Percentiles rank a stretch among this genome's conserved stretches.
Evolutionary conservation across 2,329 filamentous ascomycete genomes (phyloP).

Genomic region (Penicillium sp.): DNA sequence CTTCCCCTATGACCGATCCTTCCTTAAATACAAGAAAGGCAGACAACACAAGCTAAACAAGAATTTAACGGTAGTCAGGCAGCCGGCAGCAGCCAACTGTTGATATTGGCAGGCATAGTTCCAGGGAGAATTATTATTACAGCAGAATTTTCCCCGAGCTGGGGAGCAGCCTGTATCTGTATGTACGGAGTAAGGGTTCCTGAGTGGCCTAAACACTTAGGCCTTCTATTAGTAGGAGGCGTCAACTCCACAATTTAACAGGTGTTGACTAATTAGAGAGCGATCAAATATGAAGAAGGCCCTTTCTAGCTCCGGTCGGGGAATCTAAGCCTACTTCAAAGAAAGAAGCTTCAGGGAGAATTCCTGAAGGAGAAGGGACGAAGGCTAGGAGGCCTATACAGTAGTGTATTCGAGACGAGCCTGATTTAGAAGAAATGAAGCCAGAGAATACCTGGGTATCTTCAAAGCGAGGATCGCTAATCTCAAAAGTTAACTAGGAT

Average conservation of each 20-base stretch:
- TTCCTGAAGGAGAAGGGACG: not conserved
- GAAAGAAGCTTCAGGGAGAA: not conserved
- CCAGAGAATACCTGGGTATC: not conserved
- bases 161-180: not conserved
- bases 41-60: no score
- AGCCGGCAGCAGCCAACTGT: no score
- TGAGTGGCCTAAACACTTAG: not conserved
- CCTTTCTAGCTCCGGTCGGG: not conserved
- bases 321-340: not conserved
- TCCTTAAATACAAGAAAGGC: no score
- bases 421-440: not conserved
- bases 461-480: not conserved
- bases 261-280: not conserved
- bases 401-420: not conserved
- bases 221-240: not conserved
- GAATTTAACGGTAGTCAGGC: no score
- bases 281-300: not conserved
- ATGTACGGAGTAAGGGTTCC: not conserved
- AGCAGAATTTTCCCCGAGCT: not conserved
- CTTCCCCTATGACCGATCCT: no score
- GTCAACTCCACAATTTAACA: not conserved
- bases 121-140: no score
- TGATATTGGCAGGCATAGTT: no score
- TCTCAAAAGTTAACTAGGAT: not conserved
- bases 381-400: not conserved